These are phyloP conservation scores for Hibiscus mutabilis DNA, from an alignment of 345 rosid species.

Conservation along the genomic window DNA sequence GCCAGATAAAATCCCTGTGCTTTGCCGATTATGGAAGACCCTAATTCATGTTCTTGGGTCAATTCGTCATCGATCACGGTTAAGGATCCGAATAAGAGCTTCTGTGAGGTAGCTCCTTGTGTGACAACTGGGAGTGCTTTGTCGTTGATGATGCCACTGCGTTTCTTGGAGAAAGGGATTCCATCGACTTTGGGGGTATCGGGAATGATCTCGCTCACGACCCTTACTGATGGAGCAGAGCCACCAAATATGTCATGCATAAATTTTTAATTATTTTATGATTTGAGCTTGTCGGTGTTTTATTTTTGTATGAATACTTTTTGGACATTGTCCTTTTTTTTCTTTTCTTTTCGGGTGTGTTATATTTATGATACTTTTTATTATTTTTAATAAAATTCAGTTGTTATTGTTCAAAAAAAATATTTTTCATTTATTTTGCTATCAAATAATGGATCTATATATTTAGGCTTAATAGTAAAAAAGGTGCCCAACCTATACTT, in stretches of 20 bases:
- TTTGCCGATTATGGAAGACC: conserved; percentile 37
- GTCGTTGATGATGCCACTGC: conserved; percentile 20
- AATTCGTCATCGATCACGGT: conserved; percentile 48
- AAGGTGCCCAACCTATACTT: too few relatives aligned
- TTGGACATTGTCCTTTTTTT: too few relatives aligned
- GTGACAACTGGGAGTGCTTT: conserved; percentile 39
- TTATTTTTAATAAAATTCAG: too few relatives aligned
- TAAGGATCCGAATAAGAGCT: conserved; percentile 43
- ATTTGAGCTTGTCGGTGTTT: too few relatives aligned
- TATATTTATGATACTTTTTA: too few relatives aligned
- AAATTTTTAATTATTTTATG: too few relatives aligned
- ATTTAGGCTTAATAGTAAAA: too few relatives aligned
- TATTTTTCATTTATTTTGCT: too few relatives aligned
- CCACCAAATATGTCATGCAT: conserved; percentile 54
- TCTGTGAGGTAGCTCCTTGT: conserved; percentile 29
- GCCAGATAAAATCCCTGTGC: conserved; percentile 55
- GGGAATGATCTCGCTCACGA: conserved; percentile 35
- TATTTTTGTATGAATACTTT: too few relatives aligned
- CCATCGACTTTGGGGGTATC: conserved; percentile 21
- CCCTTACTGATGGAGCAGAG: conserved; percentile 33
- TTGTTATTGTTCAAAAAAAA: too few relatives aligned
- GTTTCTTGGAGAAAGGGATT: conserved; percentile 39
- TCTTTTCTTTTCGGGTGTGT: too few relatives aligned
- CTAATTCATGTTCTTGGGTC: conserved; percentile 41
- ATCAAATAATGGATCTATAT: too few relatives aligned